phyloP scores from a whole-genome alignment of 2,329 filamentous ascomycete genomes.

The Davidsoniella eucalypti region DNA sequence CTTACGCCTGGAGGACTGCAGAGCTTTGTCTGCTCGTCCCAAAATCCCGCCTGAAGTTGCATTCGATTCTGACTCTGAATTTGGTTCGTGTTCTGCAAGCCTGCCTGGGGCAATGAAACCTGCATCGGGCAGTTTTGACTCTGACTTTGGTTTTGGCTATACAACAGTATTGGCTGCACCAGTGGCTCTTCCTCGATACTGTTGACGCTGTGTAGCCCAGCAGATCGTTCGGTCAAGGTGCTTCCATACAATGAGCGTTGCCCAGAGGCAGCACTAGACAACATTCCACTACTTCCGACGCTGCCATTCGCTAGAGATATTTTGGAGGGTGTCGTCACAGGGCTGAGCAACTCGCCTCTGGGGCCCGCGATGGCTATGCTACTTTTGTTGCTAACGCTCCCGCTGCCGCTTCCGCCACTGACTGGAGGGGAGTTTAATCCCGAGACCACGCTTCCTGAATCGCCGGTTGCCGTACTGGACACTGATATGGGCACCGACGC shows the following conservation, averaged over 20 bases:
- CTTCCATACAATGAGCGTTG: too few relatives aligned
- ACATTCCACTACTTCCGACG: not conserved
- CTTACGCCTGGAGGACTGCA: constrained; percentile 7
- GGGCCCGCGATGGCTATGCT: too few relatives aligned
- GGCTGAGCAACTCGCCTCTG: too few relatives aligned
- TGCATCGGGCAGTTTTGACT: not conserved
- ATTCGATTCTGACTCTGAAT: constrained; percentile 2
- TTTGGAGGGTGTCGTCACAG: not conserved
- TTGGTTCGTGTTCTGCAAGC: not conserved
- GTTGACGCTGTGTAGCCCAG: constrained; percentile 1
- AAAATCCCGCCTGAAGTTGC: constrained; percentile 4
- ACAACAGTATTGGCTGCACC: not conserved
- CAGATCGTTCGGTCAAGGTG: too few relatives aligned
- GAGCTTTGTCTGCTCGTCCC: constrained; percentile 9
- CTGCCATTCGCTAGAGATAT: not conserved
- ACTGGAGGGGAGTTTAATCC: too few relatives aligned
- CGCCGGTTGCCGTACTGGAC: too few relatives aligned
- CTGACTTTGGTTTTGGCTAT: not conserved
- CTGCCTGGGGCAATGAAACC: not conserved
- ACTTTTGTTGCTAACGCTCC: too few relatives aligned
- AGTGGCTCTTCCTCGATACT: constrained; percentile 6
- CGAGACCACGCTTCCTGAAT: too few relatives aligned
- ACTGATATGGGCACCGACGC: too few relatives aligned
- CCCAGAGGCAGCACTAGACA: too few relatives aligned
- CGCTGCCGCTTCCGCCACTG: too few relatives aligned